Evolutionary conservation across 805 yeast genomes (phyloP), one percentile per base, ranked within the genome.

Genomic region (Starmera pachycereana): DNA sequence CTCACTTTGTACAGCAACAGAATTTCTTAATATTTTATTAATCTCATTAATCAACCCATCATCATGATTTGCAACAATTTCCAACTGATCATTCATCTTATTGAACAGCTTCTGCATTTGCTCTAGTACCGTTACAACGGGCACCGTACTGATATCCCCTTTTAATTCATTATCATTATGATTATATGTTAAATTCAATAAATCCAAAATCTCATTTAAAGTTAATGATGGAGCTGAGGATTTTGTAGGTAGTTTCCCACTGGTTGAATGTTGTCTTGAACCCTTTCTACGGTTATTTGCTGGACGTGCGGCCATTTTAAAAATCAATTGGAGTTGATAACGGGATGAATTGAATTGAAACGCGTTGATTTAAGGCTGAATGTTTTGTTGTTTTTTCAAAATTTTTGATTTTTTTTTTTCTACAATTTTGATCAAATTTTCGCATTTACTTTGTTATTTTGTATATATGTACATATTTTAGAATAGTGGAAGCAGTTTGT

Each of bases 131-230:
- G 39, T 7, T 16, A 63, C 37, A 3, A 43, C 40, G 1, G 71
- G 72, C 16, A 64, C 58, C 6, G 72, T 66, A 2, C 70, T 63
- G 6, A 68, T 51, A 14, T 74, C 78, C 1, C 89, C 89, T 47
- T 71, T 78, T 19, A 81, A 57, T 39, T 74, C 57, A 2, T 88
- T 88, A 13, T 72, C 63, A 32, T 74, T 72, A 5, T 71, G 62
- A 49, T 80, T 84, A 51, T 74, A 81, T 1, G 72, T 60, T 39
- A 81, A 56, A 36, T 68, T 65, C 32, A 79, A 57, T 45, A 73
- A 75, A 36, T 62, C 61, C 40, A 81, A 60, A 12, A 81, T 70
- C 40, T 72, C 71, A 27, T 69, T 68, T 38, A 81, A 44, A 4
- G 69, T 60, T 25, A 55, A 48, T 1, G 72, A 61, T 1, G 77